Percentiles rank a stretch among this genome's conserved stretches.
These are phyloP conservation scores for Pseudogymnoascus sp. DNA, from an alignment of 2,329 filamentous ascomycete species.

Conservation along the genomic window DNA sequence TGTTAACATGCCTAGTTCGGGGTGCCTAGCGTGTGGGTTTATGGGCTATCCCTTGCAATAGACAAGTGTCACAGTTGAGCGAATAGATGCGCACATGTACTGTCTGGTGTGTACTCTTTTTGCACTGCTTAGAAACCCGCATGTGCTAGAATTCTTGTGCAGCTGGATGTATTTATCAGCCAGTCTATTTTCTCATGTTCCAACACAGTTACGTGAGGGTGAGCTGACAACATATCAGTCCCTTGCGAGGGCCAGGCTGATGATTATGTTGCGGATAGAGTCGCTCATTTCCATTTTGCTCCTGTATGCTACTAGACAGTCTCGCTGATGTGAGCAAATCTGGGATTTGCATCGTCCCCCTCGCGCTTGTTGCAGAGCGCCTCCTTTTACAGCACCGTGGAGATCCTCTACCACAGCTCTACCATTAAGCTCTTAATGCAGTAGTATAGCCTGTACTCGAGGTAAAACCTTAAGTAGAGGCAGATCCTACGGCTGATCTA, in stretches of 20 bases:
- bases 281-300: background rate
- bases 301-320: background rate
- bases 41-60: no score
- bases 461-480: no score
- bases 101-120: background rate
- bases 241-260: background rate
- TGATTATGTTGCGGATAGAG: background rate
- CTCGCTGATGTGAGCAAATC: background rate
- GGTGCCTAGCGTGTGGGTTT: slow-evolving; percentile 10
- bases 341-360: no score
- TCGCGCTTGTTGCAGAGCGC: no score
- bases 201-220: background rate
- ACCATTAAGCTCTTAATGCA: no score
- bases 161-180: background rate
- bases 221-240: background rate
- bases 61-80: no score
- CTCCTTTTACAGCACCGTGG: no score
- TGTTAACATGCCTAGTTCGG: slow-evolving; percentile 18
- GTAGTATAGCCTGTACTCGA: no score
- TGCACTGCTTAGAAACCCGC: background rate
- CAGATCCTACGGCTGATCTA: no score
- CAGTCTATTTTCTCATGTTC: background rate
- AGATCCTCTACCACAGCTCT: no score
- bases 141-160: background rate
- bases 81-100: no score